phyloP scores from a whole-genome alignment of 805 yeast species.

The Wickerhamiella occidentalis region DNA sequence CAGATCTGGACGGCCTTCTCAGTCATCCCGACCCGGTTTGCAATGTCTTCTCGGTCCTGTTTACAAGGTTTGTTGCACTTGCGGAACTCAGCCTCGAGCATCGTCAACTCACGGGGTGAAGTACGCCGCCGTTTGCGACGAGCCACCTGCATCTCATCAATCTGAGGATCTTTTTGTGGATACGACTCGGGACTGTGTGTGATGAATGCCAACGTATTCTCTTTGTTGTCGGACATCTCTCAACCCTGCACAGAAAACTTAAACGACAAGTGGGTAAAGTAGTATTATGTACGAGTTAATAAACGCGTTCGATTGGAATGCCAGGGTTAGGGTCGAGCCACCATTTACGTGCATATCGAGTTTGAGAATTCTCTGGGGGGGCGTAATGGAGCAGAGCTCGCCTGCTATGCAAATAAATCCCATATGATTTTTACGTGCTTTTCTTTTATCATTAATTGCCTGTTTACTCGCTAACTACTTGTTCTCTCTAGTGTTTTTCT shows the following conservation, averaged over 20 bases:
- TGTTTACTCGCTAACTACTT: no score
- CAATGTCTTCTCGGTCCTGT: constrained; percentile 62
- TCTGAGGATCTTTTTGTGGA: constrained; percentile 59
- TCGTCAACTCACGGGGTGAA: constrained; percentile 69
- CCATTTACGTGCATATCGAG: background rate
- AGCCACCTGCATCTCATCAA: constrained; percentile 85
- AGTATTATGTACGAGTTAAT: background rate
- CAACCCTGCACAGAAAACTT: no score
- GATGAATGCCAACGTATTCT: constrained; percentile 50
- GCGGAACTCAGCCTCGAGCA: constrained; percentile 69
- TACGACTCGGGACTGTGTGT: constrained; percentile 86
- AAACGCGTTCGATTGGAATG: constrained; percentile 3
- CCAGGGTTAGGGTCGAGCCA: constrained; percentile 1
- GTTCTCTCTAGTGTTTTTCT: no score
- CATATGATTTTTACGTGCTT: no score
- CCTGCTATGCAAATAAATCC: no score
- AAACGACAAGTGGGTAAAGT: background rate
- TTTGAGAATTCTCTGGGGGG: background rate
- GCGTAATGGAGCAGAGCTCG: no score
- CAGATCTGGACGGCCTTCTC: constrained; percentile 96
- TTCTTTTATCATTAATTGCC: no score
- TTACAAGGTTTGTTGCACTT: constrained; percentile 73
- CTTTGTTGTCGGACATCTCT: constrained; percentile 9
- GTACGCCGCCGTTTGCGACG: constrained; percentile 94
- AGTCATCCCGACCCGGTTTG: constrained; percentile 76